These are phyloP conservation scores for Penicillium herquei DNA, from an alignment of 495 filamentous ascomycete genomes.

Conservation along the genomic window DNA sequence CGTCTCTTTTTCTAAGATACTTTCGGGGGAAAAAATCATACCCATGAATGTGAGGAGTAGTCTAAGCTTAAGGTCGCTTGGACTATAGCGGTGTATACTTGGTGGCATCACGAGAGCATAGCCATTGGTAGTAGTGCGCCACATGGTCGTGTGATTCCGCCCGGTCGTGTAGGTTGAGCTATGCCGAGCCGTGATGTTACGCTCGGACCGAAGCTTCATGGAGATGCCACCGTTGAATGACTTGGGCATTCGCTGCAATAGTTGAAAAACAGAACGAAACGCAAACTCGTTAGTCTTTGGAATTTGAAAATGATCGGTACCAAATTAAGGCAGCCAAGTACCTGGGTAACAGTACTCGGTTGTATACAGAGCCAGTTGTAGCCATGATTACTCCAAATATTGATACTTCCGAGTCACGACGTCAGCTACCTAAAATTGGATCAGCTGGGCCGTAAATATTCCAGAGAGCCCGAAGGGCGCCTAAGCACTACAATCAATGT, in stretches of 20 bases:
- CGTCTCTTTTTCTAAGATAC: too few relatives aligned
- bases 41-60: not conserved
- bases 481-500: too few relatives aligned
- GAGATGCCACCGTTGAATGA: not conserved
- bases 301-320: too few relatives aligned
- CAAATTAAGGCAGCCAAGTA: too few relatives aligned
- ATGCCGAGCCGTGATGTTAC: not conserved
- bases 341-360: too few relatives aligned
- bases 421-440: too few relatives aligned
- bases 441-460: too few relatives aligned
- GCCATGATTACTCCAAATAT: too few relatives aligned
- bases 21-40: too few relatives aligned
- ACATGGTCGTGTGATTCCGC: slow-evolving; percentile 3
- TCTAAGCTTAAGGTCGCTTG: not conserved
- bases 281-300: not conserved
- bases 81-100: not conserved
- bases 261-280: not conserved
- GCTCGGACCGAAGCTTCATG: not conserved
- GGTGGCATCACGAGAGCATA: slow-evolving; percentile 3
- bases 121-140: not conserved
- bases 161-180: not conserved
- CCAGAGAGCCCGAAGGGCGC: too few relatives aligned
- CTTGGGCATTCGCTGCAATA: not conserved
- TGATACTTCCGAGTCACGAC: too few relatives aligned
- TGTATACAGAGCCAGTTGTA: too few relatives aligned